Conservation (phyloP, 441 rosid genomes). For the Gossypium davidsonii region DNA sequence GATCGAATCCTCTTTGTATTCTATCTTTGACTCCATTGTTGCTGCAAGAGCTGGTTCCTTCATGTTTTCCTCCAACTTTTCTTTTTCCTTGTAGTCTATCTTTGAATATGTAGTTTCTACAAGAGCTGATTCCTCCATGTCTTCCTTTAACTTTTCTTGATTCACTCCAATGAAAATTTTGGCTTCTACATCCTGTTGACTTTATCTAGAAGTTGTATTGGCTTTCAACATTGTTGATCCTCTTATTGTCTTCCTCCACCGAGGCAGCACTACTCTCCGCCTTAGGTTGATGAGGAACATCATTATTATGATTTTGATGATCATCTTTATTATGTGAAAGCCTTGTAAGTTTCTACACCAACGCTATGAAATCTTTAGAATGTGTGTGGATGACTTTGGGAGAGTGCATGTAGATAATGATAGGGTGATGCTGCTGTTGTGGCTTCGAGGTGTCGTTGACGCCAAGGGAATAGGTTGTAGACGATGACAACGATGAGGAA, state of each 20-base stretch:
- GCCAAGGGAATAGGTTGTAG: conserved; percentile 15
- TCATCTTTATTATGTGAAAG: neutral
- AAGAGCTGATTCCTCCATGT: no score
- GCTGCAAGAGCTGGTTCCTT: no score
- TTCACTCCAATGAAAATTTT: no score
- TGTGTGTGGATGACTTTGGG: neutral
- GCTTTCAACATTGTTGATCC: conserved; percentile 22
- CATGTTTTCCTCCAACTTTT: no score
- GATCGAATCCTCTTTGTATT: no score
- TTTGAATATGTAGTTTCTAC: no score
- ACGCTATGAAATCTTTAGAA: neutral
- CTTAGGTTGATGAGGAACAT: neutral
- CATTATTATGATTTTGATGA: neutral
- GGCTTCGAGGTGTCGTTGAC: conserved; percentile 23
- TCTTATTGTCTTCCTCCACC: conserved; percentile 14
- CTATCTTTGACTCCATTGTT: no score
- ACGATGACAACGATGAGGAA: conserved; percentile 25
- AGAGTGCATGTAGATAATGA: conserved; percentile 35
- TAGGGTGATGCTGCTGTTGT: conserved; percentile 51
- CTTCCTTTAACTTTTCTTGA: no score
- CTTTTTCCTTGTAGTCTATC: no score
- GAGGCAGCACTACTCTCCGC: neutral
- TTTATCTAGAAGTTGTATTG: no score
- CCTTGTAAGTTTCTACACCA: neutral
- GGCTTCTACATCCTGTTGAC: no score